Evolutionary conservation across 768 basidiomycete genomes (phyloP), one percentile per base, ranked within the genome.

Genomic region (Trichaptum fuscoviolaceum): DNA sequence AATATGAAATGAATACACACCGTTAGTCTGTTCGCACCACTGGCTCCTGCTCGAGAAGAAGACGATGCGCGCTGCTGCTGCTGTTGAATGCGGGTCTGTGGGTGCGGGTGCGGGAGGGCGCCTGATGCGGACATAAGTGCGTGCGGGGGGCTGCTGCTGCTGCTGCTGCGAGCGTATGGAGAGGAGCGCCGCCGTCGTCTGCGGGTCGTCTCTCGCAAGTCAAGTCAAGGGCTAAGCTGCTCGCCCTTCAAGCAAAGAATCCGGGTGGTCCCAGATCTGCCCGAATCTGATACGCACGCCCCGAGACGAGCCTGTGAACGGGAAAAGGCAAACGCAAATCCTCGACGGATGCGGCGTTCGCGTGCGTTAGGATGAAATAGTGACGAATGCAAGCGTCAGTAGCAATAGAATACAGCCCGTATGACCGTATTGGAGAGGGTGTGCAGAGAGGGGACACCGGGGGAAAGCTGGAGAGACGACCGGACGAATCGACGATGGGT

Each of bases 121-220:
- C 42, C 42, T 52, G 42, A 52, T 52, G 42, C 42, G 42, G 42
- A 52, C 42, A 52, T 52, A 52, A 52, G 42, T 52, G 42, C 42
- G 42, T 52, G 42, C 20, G 42, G 42, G 20, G 42, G 42, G 42
- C 3, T 4, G 42, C 30, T 30, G 30, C 30, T 2, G n/a, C n/a
- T n/a, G n/a, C n/a, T n/a, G n/a, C n/a, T n/a, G n/a, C 30, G 30
- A 30, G 30, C 30, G 30, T 30, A 30, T 30, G 30, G 30, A 30
- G 30, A 30, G 30, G 30, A 30, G 30, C 42, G 42, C 42, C 42
- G 42, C 42, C 42, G 42, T 52, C 42, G 42, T 52, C 20, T 52
- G 42, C 42, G 42, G n/a, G n/a, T 52, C 42, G 42, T 52, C 42
- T 52, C 42, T 20, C 42, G 6, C 12, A 52, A 20, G 42, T 52